Evolutionary conservation across 2,329 filamentous ascomycete species (phyloP), one percentile per base, ranked within the genome.

Genomic region (Phialophora macrospora): DNA sequence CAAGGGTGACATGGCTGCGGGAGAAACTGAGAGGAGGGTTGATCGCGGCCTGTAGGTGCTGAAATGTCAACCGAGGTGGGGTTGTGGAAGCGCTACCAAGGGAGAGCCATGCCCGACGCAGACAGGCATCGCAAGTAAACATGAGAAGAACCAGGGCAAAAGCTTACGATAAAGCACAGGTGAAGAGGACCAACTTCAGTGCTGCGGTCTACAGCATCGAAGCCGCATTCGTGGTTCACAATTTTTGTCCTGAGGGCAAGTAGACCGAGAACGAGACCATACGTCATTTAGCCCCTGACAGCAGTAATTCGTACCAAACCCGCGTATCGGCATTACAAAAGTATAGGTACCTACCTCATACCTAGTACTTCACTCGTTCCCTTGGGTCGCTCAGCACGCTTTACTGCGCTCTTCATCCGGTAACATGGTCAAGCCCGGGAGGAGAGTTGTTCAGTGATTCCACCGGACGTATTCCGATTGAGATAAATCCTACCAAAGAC

Each of bases 91-190:
- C 17, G 34, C 46, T n/a, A 59, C 30, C 34, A 1, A 65, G 63
- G 20, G 63, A 68, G 46, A 55, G 58, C 20, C 67, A 59, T 22
- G 67, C 65, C 46, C 69, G 63, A 48, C 66, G 69, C 46, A 70
- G 44, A 66, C 70, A 73, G 55, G 64, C 62, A 60, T 61, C 59
- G 64, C 71, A 73, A 22, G 58, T 60, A 46, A 70, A 64, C 71
- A 73, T 73, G 46, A 60, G 62, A 63, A 60, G n/a, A 64, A 28
- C 24, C n/a, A 60, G 60, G 34, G 5, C 20, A 56, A 20, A 48
- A 60, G 38, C 32, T 28, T 11, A 5, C 11, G n/a, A 55, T 26
- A 34, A 59, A 62, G 30, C 17, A 5, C 22, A 24, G 8, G 9
- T 12, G 54, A 52, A 24, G 38, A 52, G 26, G 12, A 55, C 41